A percentile compares a stretch with the other conserved stretches of the same genome.
phyloP scores from a whole-genome alignment of 768 basidiomycete genomes.

The Paxillus rubicundulus region DNA sequence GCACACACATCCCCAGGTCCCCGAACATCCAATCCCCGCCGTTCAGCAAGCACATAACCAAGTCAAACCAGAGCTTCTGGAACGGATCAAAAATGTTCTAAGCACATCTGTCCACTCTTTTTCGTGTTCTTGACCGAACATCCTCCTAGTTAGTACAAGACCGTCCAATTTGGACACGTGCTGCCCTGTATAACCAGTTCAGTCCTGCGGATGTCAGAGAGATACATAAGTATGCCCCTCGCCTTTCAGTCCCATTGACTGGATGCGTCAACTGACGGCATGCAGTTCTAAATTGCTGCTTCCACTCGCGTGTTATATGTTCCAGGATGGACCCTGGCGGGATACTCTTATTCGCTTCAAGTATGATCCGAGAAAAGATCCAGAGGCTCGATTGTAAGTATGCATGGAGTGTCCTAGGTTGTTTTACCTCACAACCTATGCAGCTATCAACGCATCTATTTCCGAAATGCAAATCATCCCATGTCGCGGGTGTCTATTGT shows the following conservation, averaged over 20 bases:
- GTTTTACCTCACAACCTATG: conserved; percentile 4
- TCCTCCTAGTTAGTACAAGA: conserved; percentile 59
- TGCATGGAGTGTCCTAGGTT: not conserved
- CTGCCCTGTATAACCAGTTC: conserved; percentile 82
- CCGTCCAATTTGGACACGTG: conserved; percentile 89
- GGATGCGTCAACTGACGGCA: conserved; percentile 3
- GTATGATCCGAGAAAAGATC: conserved; percentile 84
- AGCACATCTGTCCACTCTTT: not conserved
- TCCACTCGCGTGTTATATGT: conserved; percentile 81
- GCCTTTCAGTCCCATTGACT: not conserved
- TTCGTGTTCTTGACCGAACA: conserved; percentile 9
- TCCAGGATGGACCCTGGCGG: conserved; percentile 92
- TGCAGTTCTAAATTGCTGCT: conserved; percentile 77
- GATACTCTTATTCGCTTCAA: conserved; percentile 84
- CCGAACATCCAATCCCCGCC: conserved; percentile 58
- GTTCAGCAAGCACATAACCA: conserved; percentile 58
- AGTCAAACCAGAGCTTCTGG: conserved; percentile 53
- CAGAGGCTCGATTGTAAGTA: conserved; percentile 72
- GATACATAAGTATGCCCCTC: conserved; percentile 63
- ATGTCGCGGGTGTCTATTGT: conserved; percentile 76
- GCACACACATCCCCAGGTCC: conserved; percentile 46
- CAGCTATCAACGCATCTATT: conserved; percentile 91
- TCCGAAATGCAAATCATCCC: conserved; percentile 83
- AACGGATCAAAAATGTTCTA: conserved; percentile 51
- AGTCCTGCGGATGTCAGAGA: conserved; percentile 62